phyloP scores from a whole-genome alignment of 495 filamentous ascomycete genomes.

The Penicillium canariense region DNA sequence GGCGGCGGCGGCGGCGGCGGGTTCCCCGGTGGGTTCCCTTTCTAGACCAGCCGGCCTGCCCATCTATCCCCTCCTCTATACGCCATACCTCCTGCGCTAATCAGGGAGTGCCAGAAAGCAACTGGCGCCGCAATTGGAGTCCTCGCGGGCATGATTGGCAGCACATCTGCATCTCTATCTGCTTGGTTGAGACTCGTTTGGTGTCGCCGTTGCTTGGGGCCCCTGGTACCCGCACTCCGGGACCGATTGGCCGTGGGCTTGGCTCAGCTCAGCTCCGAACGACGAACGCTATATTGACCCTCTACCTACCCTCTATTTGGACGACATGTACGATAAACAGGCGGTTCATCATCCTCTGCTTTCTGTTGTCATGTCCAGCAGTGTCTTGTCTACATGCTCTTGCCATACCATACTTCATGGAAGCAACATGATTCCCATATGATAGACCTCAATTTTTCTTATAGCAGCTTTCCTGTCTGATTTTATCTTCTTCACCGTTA shows the following conservation, averaged over 20 bases:
- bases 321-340: neutral
- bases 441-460: conserved; percentile 9
- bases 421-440: conserved; percentile 14
- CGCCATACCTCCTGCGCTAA: neutral
- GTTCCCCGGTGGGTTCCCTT: conserved; percentile 42
- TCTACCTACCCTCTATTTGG: neutral
- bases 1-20: conserved; percentile 34
- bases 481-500: neutral
- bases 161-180: neutral
- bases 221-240: no score
- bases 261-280: no score
- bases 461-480: neutral
- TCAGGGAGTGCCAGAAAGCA: neutral
- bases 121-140: neutral
- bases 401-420: conserved; percentile 7
- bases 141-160: neutral
- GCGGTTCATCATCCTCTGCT: neutral
- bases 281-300: no score
- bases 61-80: neutral
- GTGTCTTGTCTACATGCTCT: neutral
- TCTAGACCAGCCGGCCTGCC: conserved; percentile 24
- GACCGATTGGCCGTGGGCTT: no score
- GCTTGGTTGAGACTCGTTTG: no score
- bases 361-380: neutral
- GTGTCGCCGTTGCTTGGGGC: no score